A percentile compares a stretch with the other conserved stretches of the same genome.
phyloP scores from a whole-genome alignment of 441 rosid genomes.

The Erodium trifolium region DNA sequence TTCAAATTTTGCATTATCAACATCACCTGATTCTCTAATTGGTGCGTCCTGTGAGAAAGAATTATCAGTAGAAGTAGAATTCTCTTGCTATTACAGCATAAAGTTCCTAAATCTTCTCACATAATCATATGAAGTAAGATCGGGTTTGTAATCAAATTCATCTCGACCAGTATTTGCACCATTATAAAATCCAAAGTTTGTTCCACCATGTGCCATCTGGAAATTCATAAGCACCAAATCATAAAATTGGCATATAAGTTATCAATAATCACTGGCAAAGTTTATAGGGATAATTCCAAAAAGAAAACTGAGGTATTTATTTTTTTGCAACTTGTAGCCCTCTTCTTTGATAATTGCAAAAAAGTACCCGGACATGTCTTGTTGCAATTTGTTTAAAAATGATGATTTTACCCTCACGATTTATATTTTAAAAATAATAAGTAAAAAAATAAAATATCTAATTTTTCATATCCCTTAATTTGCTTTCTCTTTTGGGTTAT shows the following conservation, averaged over 20 bases:
- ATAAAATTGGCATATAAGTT: conserved; percentile 9
- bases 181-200: conserved; percentile 88
- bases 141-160: conserved; percentile 73
- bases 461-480: no score
- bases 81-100: background rate
- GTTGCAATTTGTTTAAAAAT: no score
- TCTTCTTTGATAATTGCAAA: no score
- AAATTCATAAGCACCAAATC: conserved; percentile 16
- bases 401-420: no score
- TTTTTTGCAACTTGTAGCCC: no score
- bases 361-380: no score
- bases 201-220: conserved; percentile 99
- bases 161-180: conserved; percentile 78
- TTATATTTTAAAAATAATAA: no score
- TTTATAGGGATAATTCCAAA: background rate
- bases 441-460: no score
- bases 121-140: conserved; percentile 92
- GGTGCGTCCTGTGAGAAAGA: conserved; percentile 70
- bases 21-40: conserved; percentile 81
- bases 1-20: conserved; percentile 56
- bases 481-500: no score
- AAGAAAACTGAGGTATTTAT: no score
- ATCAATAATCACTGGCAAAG: conserved; percentile 14
- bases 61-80: background rate
- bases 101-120: conserved; percentile 28